phyloP scores from a whole-genome alignment of 768 basidiomycete genomes.

The Leccinum rimulosum region DNA sequence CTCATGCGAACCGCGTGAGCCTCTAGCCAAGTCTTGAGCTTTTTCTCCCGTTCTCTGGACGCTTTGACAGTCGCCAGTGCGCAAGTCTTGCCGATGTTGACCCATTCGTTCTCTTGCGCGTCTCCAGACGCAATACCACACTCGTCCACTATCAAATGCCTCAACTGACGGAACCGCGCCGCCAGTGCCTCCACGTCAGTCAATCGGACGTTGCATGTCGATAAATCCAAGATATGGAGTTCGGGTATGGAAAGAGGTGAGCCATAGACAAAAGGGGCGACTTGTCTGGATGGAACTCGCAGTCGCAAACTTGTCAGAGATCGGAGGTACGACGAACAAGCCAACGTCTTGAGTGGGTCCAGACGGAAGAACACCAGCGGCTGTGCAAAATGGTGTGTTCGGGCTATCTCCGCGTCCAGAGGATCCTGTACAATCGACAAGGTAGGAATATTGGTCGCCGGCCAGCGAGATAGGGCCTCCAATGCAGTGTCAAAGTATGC shows the following conservation, averaged over 20 bases:
- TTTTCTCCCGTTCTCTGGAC: constrained; percentile 66
- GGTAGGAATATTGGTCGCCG: constrained; percentile 37
- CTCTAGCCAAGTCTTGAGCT: constrained; percentile 51
- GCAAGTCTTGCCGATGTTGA: constrained; percentile 55
- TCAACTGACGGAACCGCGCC: constrained; percentile 46
- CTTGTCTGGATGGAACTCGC: constrained; percentile 66
- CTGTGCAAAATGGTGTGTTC: constrained; percentile 60
- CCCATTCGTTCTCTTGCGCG: constrained; percentile 53
- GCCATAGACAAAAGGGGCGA: constrained; percentile 41
- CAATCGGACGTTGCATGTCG: constrained; percentile 59
- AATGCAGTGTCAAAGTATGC: constrained; percentile 81
- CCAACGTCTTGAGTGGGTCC: constrained; percentile 50
- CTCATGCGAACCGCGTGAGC: constrained; percentile 14
- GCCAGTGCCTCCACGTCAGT: constrained; percentile 55
- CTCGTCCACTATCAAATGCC: constrained; percentile 69
- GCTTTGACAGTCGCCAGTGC: constrained; percentile 60
- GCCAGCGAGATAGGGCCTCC: constrained; percentile 62
- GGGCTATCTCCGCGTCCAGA: constrained; percentile 40
- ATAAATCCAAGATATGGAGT: constrained; percentile 70
- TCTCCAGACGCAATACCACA: constrained; percentile 57
- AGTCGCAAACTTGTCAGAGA: constrained; percentile 58
- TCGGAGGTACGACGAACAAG: constrained; percentile 40
- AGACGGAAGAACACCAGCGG: constrained; percentile 85
- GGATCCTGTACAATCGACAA: constrained; percentile 72
- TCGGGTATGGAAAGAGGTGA: constrained; percentile 36